phyloP scores from a whole-genome alignment of 139 green algal species.

The Closterium sp. region DNA sequence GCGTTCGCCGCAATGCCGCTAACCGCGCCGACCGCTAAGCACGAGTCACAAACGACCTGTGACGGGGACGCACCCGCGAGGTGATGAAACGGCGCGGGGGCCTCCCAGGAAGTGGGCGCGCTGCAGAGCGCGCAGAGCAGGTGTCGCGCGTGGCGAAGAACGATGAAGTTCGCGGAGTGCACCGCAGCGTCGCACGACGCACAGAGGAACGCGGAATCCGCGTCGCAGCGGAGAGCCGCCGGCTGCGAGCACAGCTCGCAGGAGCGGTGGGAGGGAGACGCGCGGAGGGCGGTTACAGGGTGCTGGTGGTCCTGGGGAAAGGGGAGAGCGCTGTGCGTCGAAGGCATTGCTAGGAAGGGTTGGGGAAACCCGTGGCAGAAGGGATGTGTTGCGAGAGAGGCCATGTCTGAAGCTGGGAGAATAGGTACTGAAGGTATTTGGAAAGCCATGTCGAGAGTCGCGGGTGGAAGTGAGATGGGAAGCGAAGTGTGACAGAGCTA shows the following conservation, averaged over 20 bases:
- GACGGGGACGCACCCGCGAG: not conserved
- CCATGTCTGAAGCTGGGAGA: not conserved
- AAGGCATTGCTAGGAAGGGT: not conserved
- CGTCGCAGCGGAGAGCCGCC: conserved; percentile 12
- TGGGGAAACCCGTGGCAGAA: not conserved
- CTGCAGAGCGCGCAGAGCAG: conserved; percentile 15
- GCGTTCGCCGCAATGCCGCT: not conserved
- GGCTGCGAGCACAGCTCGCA: conserved; percentile 21
- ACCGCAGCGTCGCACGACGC: conserved; percentile 11
- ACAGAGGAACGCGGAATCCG: conserved; percentile 21
- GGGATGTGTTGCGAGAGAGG: not conserved
- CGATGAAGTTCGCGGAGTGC: conserved; percentile 36
- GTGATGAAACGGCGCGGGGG: not conserved
- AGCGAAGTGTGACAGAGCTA: too few species aligned
- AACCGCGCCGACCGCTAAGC: not conserved
- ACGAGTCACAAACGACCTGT: not conserved
- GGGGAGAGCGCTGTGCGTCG: not conserved
- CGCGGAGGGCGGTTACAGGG: not conserved
- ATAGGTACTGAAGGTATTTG: not conserved
- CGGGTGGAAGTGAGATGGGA: not conserved
- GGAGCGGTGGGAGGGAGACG: not conserved
- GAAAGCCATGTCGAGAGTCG: not conserved
- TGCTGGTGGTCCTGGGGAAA: not conserved
- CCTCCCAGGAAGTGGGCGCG: not conserved
- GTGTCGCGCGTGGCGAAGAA: conserved; percentile 10